These are phyloP conservation scores for Tylopilus cervinicoccineus DNA, from an alignment of 768 basidiomycete genomes.

Conservation along the genomic window DNA sequence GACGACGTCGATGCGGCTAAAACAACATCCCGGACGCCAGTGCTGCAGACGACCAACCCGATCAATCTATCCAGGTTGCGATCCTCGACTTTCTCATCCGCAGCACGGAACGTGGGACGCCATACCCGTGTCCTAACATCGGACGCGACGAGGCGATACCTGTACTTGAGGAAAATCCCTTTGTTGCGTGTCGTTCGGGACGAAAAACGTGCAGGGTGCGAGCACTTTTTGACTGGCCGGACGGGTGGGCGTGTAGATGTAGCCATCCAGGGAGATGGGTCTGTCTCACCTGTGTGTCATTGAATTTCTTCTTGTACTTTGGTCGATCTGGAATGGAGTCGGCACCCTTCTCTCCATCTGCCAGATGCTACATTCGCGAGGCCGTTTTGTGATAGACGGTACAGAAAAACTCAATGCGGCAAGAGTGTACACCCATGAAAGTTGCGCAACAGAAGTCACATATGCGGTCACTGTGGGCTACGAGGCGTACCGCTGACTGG, in stretches of 20 bases:
- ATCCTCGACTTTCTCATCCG: conserved; percentile 80
- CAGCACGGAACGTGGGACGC: conserved; percentile 57
- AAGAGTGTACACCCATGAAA: conserved; percentile 72
- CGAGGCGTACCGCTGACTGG: conserved; percentile 78
- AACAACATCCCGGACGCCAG: conserved; percentile 65
- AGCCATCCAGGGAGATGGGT: conserved; percentile 65
- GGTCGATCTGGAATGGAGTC: conserved; percentile 74
- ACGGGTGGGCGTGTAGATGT: conserved; percentile 36
- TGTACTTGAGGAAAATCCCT: conserved; percentile 85
- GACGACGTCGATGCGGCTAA: conserved; percentile 60
- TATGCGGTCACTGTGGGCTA: conserved; percentile 68
- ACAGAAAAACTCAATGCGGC: conserved; percentile 71
- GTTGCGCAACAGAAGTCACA: conserved; percentile 73
- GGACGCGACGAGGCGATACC: conserved; percentile 75
- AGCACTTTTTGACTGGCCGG: conserved; percentile 37
- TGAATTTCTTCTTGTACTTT: conserved; percentile 90
- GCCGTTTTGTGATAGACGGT: conserved; percentile 56
- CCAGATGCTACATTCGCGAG: conserved; percentile 62
- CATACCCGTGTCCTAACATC: conserved; percentile 86
- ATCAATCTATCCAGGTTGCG: conserved; percentile 69
- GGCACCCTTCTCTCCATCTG: conserved; percentile 67
- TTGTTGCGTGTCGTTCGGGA: conserved; percentile 87
- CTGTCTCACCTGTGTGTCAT: conserved; percentile 85
- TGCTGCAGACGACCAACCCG: conserved; percentile 54
- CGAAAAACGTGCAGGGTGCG: conserved; percentile 46